These are phyloP conservation scores for Arthrobotrys sinensis DNA, from an alignment of 2,329 filamentous ascomycete genomes.

Conservation along the genomic window DNA sequence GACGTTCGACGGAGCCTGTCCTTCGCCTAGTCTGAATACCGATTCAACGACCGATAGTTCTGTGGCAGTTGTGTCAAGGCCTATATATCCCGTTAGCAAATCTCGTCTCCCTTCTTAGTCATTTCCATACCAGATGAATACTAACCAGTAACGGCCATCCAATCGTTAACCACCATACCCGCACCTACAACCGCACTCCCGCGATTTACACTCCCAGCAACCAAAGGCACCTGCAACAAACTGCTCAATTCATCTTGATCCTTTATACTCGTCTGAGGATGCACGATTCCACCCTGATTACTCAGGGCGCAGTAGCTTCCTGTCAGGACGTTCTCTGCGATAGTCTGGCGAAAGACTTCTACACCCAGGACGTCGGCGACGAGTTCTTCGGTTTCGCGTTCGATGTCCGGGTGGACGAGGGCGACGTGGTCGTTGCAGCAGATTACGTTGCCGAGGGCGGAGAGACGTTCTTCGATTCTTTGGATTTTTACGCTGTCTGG, in stretches of 20 bases:
- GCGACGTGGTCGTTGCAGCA: slow-evolving; percentile 97
- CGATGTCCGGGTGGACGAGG: slow-evolving; percentile 93
- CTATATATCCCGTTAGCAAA: slow-evolving; percentile 66
- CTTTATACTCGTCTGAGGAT: slow-evolving; percentile 96
- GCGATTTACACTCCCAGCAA: slow-evolving; percentile 93
- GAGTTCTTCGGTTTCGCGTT: slow-evolving; percentile 98
- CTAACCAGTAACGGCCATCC: slow-evolving; percentile 84
- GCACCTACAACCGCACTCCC: slow-evolving; percentile 96
- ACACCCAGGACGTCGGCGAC: slow-evolving; percentile 93
- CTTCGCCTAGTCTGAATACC: slow-evolving; percentile 94
- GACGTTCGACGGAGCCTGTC: slow-evolving; percentile 82
- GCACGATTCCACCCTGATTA: slow-evolving; percentile 96
- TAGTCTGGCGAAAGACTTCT: slow-evolving; percentile 92
- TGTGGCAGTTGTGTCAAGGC: slow-evolving; percentile 94
- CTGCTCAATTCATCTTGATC: slow-evolving; percentile 97
- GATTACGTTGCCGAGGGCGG: slow-evolving; percentile 96
- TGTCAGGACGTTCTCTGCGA: slow-evolving; percentile 96
- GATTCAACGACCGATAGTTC: slow-evolving; percentile 96
- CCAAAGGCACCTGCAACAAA: slow-evolving; percentile 93
- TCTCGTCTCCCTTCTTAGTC: neutral
- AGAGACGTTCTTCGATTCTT: slow-evolving; percentile 96
- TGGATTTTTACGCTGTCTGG: slow-evolving; percentile 94
- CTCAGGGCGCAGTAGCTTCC: slow-evolving; percentile 96
- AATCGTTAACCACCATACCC: slow-evolving; percentile 97
- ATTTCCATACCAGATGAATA: slow-evolving; percentile 40